Evolutionary conservation across 441 rosid genomes (phyloP).

Genomic region (Arabidopsis lyrata): DNA sequence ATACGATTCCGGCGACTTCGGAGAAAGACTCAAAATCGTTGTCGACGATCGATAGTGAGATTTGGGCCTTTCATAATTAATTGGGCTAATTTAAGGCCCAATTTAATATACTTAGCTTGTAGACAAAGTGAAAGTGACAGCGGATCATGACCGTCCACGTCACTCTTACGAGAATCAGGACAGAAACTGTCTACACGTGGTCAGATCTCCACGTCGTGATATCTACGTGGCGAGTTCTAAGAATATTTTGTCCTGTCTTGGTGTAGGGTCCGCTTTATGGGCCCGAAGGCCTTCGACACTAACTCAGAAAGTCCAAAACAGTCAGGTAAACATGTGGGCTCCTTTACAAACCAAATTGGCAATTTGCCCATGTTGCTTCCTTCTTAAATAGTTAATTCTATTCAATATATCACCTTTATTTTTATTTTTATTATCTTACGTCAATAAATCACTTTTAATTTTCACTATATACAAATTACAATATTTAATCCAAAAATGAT

Average conservation of each 20-base stretch:
- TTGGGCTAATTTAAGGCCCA: not conserved
- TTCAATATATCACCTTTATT: conserved; percentile 26
- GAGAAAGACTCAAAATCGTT: not conserved
- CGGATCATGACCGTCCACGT: conserved; percentile 13
- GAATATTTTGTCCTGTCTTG: conserved; percentile 30
- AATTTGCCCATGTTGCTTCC: conserved; percentile 42
- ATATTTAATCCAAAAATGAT: not conserved
- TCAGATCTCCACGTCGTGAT: conserved; percentile 15
- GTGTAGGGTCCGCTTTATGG: conserved; percentile 24
- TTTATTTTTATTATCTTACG: not conserved
- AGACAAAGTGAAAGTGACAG: not conserved
- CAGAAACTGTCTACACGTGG: conserved; percentile 22
- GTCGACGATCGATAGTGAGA: no score
- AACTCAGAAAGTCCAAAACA: conserved; percentile 44
- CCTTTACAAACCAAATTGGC: conserved; percentile 44
- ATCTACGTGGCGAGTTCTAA: conserved; percentile 21
- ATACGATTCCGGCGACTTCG: conserved; percentile 28
- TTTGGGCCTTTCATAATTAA: not conserved
- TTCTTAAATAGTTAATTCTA: conserved; percentile 23
- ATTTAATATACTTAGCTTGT: no score
- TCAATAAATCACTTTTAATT: conserved; percentile 28
- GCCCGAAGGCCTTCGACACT: conserved; percentile 34
- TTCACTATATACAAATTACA: conserved; percentile 8
- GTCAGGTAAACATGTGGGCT: conserved; percentile 39
- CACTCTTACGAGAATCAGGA: not conserved